phyloP scores from a whole-genome alignment of 1,284 basidiomycete genomes.

The Ustilago xerochloae region DNA sequence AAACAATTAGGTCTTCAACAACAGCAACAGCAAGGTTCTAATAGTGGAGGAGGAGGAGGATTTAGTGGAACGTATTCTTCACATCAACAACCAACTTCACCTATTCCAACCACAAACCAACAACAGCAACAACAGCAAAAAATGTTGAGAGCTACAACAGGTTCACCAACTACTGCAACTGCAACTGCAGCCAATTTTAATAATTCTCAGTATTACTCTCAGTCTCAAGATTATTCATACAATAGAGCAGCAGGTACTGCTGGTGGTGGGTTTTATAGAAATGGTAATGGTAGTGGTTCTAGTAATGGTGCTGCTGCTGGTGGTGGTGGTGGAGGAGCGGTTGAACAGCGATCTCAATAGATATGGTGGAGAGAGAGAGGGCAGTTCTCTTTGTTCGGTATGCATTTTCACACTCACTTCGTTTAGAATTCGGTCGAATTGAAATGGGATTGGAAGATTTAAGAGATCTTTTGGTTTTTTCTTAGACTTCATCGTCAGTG shows the following conservation, averaged over 20 bases:
- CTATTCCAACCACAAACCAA: too few species aligned
- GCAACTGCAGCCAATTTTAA: constrained; percentile 1
- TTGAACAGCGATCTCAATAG: constrained; percentile 15
- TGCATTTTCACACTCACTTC: too few species aligned
- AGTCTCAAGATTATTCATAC: constrained; percentile 24
- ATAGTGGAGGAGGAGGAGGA: neutral
- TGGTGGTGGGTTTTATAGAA: constrained; percentile 21
- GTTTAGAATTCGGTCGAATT: neutral
- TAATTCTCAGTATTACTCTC: constrained; percentile 4
- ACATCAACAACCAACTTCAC: neutral
- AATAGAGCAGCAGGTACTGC: too few species aligned
- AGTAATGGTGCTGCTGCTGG: constrained; percentile 8
- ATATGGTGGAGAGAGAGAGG: too few species aligned
- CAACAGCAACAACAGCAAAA: constrained; percentile 6
- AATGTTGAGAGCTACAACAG: constrained; percentile 9
- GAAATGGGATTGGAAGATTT: too few species aligned
- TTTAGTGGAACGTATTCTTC: too few species aligned
- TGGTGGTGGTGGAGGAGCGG: constrained; percentile 1
- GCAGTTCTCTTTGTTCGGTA: too few species aligned
- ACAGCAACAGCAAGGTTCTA: too few species aligned
- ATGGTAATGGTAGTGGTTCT: constrained; percentile 10
- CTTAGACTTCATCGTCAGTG: too few species aligned
- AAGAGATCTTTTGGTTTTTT: too few species aligned
- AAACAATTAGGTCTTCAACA: too few species aligned
- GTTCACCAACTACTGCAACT: neutral